These are phyloP conservation scores for Cymbopogon citratus DNA, from an alignment of 176 grass and related monocot species.

Conservation along the genomic window DNA sequence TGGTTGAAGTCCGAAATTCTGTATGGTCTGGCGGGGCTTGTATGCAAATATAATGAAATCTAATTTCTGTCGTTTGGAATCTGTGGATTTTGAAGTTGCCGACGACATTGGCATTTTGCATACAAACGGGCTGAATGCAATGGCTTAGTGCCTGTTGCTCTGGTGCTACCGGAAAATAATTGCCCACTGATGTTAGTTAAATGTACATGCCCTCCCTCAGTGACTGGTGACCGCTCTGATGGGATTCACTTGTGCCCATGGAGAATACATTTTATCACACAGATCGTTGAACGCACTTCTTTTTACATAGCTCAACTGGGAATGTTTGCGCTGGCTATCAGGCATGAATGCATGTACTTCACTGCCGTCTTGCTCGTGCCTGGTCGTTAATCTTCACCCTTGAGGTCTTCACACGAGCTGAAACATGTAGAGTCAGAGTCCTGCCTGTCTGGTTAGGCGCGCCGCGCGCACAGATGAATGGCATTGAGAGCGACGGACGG, in stretches of 20 bases:
- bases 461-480: background rate
- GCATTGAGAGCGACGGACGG: conserved; percentile 13
- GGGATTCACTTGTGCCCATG: background rate
- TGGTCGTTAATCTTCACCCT: background rate
- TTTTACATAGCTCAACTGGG: background rate
- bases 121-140: background rate
- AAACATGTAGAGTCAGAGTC: background rate
- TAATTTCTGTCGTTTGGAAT: background rate
- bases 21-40: background rate
- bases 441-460: background rate
- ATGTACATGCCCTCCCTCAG: too few species aligned
- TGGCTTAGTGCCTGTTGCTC: background rate
- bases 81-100: background rate
- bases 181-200: too few species aligned
- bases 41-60: background rate
- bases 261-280: background rate
- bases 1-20: background rate
- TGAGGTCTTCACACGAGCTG: background rate
- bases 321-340: background rate
- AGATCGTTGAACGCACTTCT: background rate
- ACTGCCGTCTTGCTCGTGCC: too few species aligned
- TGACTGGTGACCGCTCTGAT: background rate
- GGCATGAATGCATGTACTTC: too few species aligned
- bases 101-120: background rate
- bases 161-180: background rate